phyloP scores from a whole-genome alignment of 2,329 filamentous ascomycete genomes.

The Botrytis pseudocinerea region DNA sequence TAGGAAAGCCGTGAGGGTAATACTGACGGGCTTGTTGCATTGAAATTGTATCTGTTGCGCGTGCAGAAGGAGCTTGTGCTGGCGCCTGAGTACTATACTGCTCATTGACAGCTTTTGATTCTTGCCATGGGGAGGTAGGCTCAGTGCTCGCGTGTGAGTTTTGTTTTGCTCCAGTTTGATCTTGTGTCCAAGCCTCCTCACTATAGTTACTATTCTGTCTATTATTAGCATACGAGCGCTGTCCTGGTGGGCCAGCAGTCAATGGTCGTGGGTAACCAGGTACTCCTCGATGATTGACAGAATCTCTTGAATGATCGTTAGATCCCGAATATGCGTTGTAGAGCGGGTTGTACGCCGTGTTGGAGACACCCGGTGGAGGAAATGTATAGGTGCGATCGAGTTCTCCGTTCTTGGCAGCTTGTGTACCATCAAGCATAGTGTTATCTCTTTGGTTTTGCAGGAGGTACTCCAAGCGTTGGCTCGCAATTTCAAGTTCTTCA shows the following conservation, averaged over 20 bases:
- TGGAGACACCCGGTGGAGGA: constrained; percentile 31
- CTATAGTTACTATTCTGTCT: constrained; percentile 21
- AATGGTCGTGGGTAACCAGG: constrained; percentile 40
- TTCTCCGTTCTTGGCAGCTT: constrained; percentile 24
- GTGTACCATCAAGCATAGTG: not conserved
- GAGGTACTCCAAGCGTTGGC: constrained; percentile 13
- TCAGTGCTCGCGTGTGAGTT: not conserved
- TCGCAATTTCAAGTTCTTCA: not conserved
- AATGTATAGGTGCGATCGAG: constrained; percentile 34
- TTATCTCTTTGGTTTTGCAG: constrained; percentile 4
- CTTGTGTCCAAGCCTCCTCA: constrained; percentile 23
- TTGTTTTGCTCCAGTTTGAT: constrained; percentile 1
- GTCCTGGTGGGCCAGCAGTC: constrained; percentile 42
- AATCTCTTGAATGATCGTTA: constrained; percentile 3
- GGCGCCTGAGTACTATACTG: constrained; percentile 10
- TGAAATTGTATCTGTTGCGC: constrained; percentile 34
- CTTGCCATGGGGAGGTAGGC: constrained; percentile 21
- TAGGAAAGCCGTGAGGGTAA: constrained; percentile 37
- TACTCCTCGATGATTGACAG: constrained; percentile 20
- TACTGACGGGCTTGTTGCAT: constrained; percentile 32
- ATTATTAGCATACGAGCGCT: constrained; percentile 29
- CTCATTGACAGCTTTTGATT: constrained; percentile 3
- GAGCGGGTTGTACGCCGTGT: constrained; percentile 30
- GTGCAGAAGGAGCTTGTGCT: not conserved
- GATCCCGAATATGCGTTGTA: constrained; percentile 24